Evolutionary conservation across 371 early-diverging fungal species (phyloP), one percentile per base, ranked within the genome.

Genomic region (Haplosporangium sp.): DNA sequence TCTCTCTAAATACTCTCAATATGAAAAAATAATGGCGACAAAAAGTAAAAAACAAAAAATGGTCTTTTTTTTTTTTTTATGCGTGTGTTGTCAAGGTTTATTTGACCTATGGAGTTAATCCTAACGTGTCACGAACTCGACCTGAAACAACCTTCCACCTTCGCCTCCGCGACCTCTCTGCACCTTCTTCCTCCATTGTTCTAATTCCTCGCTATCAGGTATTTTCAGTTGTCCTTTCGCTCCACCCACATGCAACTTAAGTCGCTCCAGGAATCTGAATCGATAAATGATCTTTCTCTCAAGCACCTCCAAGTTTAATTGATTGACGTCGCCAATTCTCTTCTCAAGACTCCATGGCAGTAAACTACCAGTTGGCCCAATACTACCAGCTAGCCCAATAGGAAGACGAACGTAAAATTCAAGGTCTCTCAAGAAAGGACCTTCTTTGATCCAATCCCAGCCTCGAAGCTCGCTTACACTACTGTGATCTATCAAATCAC

Each of bases 261-360:
- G 27, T 27, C 27, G 40, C 20, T 72, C 72, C 44, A 67, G 55
- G 19, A 72, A 72, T 35, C 66, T 61, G 67, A 72, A 72, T 38
- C 72, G 52, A 44, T 66, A 45, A 15, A 72, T 13, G 2, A 67
- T 58, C 27, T 61, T 62, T 44, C 48, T 13, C 27, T 59, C 4
- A 17, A 71, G 53, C 1, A 34, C 50, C 4, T 60, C 42, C 42
- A 71, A 44, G n/a, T 64, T 47, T 27, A 71, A 27, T 27, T 27
- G 27, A 27, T 27, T 15, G 38, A 5, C 9, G 10, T 19, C 10
- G 15, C n/a, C 39, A 17, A 11, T 27, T 10, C 42, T 17, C 6
- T 20, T 11, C 5, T n/a, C 45, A 55, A 39, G 56, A 17, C 27
- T 55, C 42, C 27, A 27, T 27, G 27, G 27, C 27, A 27, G 27